Conservation (phyloP, 768 basidiomycete species). For the Rhizopogon vinicolor region DNA sequence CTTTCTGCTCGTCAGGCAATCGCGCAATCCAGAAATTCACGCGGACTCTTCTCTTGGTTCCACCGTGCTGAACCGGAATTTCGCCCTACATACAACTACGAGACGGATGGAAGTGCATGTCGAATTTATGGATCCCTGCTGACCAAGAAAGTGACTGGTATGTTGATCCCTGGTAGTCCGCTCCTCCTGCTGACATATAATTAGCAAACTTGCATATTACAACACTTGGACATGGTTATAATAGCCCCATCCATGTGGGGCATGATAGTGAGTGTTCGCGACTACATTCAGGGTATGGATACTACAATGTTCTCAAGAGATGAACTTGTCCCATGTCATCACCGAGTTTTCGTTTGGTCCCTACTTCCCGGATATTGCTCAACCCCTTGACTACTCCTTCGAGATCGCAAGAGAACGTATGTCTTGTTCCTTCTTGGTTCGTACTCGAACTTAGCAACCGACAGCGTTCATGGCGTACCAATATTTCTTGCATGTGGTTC, state of each 20-base stretch:
- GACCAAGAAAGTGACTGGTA: slow-evolving; percentile 89
- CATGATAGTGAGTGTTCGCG: slow-evolving; percentile 60
- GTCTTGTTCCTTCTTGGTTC: slow-evolving; percentile 23
- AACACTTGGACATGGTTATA: slow-evolving; percentile 91
- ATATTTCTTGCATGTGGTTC: slow-evolving; percentile 94
- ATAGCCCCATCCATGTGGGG: slow-evolving; percentile 81
- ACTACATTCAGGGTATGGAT: not conserved
- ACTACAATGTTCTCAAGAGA: slow-evolving; percentile 44
- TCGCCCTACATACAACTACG: slow-evolving; percentile 70
- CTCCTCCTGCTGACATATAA: not conserved
- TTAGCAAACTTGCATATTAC: slow-evolving; percentile 91
- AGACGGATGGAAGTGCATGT: slow-evolving; percentile 71
- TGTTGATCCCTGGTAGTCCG: slow-evolving; percentile 2
- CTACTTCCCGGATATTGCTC: slow-evolving; percentile 91
- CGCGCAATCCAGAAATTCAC: slow-evolving; percentile 67
- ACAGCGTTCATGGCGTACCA: slow-evolving; percentile 88
- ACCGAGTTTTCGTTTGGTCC: slow-evolving; percentile 97
- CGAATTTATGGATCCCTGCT: slow-evolving; percentile 77
- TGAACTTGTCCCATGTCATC: slow-evolving; percentile 97
- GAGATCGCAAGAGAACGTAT: slow-evolving; percentile 66
- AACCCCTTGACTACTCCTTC: slow-evolving; percentile 90
- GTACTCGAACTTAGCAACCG: not conserved
- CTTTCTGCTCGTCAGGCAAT: slow-evolving; percentile 70
- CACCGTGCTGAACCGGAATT: slow-evolving; percentile 40
- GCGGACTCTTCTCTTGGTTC: slow-evolving; percentile 66